These are phyloP conservation scores for Jamesozyma gamospora DNA, from an alignment of 805 yeast genomes.

Conservation along the genomic window DNA sequence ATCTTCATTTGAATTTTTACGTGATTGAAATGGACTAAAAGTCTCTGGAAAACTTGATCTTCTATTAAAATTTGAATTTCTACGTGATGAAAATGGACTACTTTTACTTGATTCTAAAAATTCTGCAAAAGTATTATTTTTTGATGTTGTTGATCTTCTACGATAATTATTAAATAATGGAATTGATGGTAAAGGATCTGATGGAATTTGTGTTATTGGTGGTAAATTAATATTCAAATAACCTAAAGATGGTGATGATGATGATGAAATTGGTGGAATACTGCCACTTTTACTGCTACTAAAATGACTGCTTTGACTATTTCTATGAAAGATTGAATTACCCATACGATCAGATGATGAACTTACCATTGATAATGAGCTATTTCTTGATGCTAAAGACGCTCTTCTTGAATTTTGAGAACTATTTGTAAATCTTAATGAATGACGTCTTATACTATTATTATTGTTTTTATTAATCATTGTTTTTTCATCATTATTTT, in stretches of 20 bases:
- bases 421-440: conserved; percentile 6
- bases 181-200: conserved; percentile 36
- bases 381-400: conserved; percentile 30
- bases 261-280: conserved; percentile 17
- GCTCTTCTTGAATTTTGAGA: conserved; percentile 30
- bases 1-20: background rate
- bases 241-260: conserved; percentile 3
- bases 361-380: conserved; percentile 24
- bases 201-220: conserved; percentile 47
- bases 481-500: no score
- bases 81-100: conserved; percentile 23
- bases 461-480: background rate
- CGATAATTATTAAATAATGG: conserved; percentile 6
- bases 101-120: conserved; percentile 10
- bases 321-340: conserved; percentile 18
- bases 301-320: conserved; percentile 19
- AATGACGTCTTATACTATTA: conserved; percentile 5
- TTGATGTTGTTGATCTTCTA: conserved; percentile 1
- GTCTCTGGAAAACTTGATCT: conserved; percentile 11
- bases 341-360: conserved; percentile 27
- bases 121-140: conserved; percentile 9
- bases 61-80: conserved; percentile 13
- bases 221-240: conserved; percentile 35
- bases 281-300: conserved; percentile 10
- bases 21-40: conserved; percentile 1